These are phyloP conservation scores for Pseudocercospora pini-densiflorae DNA, from an alignment of 2,329 filamentous ascomycete genomes.

Conservation along the genomic window DNA sequence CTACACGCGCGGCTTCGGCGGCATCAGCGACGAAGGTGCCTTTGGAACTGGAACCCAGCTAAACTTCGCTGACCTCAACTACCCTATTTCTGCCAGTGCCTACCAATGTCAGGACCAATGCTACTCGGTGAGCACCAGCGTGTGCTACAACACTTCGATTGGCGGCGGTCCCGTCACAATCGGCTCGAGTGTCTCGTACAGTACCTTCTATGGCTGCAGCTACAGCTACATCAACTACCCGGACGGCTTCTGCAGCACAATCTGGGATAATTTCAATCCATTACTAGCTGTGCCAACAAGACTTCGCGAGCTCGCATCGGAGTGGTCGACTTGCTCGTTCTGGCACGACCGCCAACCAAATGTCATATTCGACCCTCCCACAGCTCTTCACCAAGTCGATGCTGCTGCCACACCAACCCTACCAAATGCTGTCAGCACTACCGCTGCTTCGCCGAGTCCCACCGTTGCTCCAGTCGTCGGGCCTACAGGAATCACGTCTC, in stretches of 20 bases:
- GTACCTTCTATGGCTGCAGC: not conserved
- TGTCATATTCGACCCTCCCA: slow-evolving; percentile 10
- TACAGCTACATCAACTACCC: not conserved
- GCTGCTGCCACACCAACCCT: not conserved
- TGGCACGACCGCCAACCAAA: slow-evolving; percentile 23
- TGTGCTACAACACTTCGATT: not conserved
- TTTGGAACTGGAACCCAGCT: slow-evolving; percentile 18
- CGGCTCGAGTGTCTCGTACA: not conserved
- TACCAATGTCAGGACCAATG: slow-evolving; percentile 25
- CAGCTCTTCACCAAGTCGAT: not conserved
- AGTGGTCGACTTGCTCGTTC: slow-evolving; percentile 20
- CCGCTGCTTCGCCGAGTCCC: not conserved
- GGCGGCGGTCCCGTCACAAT: not conserved
- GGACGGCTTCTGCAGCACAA: slow-evolving; percentile 15
- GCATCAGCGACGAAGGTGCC: not conserved
- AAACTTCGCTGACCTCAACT: slow-evolving; percentile 29
- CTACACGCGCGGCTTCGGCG: slow-evolving; percentile 8
- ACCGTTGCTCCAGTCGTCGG: not conserved
- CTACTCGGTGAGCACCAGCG: not conserved
- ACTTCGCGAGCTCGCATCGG: slow-evolving; percentile 15
- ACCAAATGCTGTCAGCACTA: not conserved
- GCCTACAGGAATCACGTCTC: not conserved
- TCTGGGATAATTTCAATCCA: slow-evolving; percentile 25
- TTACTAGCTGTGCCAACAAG: slow-evolving; percentile 21
- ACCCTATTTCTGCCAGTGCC: slow-evolving; percentile 26